Evolutionary conservation across 2,329 filamentous ascomycete species (phyloP).

Genomic region (Orbilia quercus): DNA sequence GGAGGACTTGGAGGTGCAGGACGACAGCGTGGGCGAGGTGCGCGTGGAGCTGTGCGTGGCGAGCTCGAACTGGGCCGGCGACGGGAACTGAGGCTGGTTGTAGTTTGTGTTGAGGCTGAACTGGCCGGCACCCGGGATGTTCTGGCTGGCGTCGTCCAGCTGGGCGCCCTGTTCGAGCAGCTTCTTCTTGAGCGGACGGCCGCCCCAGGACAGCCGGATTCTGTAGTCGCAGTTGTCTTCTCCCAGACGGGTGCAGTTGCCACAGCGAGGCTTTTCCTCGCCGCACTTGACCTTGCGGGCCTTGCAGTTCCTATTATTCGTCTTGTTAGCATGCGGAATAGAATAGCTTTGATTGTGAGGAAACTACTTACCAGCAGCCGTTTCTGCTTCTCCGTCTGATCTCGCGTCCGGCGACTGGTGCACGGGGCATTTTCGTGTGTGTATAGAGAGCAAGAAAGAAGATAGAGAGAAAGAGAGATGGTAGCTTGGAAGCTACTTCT

Average conservation of each 20-base stretch:
- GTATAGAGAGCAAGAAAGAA: conserved; percentile 4
- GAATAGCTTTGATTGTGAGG: conserved; percentile 1
- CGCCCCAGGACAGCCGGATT: conserved; percentile 60
- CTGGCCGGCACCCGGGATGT: conserved; percentile 60
- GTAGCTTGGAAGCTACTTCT: conserved; percentile 50
- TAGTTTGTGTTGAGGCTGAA: conserved; percentile 59
- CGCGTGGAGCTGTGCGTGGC: conserved; percentile 53
- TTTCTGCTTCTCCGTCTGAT: conserved; percentile 60
- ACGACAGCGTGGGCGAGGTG: conserved; percentile 51
- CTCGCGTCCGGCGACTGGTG: conserved; percentile 60
- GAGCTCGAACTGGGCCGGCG: conserved; percentile 59
- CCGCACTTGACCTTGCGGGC: conserved; percentile 60
- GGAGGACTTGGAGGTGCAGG: conserved; percentile 52
- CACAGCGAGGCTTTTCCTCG: conserved; percentile 60
- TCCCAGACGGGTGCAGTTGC: conserved; percentile 60
- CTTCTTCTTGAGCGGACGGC: conserved; percentile 60
- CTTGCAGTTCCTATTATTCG: conserved; percentile 61
- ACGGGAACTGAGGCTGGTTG: conserved; percentile 58
- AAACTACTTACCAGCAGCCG: conserved; percentile 59
- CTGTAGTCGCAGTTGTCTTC: conserved; percentile 60
- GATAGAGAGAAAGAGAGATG: conserved; percentile 43
- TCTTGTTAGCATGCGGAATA: conserved; percentile 56
- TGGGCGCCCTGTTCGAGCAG: conserved; percentile 59
- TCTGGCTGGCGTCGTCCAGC: conserved; percentile 60
- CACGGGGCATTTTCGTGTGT: conserved; percentile 59